These are phyloP conservation scores for Aurinia saxatilis DNA, from an alignment of 345 rosid genomes.

Conservation along the genomic window DNA sequence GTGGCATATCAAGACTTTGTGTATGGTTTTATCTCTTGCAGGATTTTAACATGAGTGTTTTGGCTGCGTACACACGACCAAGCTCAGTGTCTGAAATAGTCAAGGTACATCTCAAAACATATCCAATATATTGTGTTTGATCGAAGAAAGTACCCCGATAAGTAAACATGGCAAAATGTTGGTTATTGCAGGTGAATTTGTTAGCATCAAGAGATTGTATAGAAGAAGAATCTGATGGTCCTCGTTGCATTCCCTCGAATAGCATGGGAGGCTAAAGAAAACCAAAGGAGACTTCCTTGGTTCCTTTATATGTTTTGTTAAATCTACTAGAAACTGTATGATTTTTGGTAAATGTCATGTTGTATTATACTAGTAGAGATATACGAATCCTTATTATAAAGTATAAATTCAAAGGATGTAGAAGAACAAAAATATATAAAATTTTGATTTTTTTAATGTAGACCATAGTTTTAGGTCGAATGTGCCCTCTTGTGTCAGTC, in stretches of 20 bases:
- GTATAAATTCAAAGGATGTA: too few relatives aligned
- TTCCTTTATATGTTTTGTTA: background rate
- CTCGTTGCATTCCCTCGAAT: conserved; percentile 31
- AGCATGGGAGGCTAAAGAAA: conserved; percentile 59
- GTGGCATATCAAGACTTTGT: background rate
- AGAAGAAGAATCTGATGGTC: conserved; percentile 37
- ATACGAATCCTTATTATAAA: too few relatives aligned
- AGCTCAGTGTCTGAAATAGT: conserved; percentile 81
- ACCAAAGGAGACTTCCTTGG: background rate
- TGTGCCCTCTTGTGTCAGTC: background rate
- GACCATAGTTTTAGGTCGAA: background rate
- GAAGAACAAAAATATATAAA: too few relatives aligned
- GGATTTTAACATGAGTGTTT: conserved; percentile 91
- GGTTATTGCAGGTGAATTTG: conserved; percentile 64
- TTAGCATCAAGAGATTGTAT: conserved; percentile 44
- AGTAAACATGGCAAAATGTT: background rate
- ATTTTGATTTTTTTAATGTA: background rate
- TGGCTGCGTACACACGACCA: conserved; percentile 75
- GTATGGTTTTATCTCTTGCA: conserved; percentile 12
- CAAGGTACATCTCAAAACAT: conserved; percentile 47
- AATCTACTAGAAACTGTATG: conserved; percentile 1
- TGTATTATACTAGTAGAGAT: too few relatives aligned
- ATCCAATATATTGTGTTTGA: background rate
- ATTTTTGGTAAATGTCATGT: too few relatives aligned
- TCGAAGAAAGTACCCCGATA: background rate